Percentiles rank a stretch among this genome's conserved stretches.
phyloP scores from a whole-genome alignment of 2,329 filamentous ascomycete species.

The Phialophora chinensis region DNA sequence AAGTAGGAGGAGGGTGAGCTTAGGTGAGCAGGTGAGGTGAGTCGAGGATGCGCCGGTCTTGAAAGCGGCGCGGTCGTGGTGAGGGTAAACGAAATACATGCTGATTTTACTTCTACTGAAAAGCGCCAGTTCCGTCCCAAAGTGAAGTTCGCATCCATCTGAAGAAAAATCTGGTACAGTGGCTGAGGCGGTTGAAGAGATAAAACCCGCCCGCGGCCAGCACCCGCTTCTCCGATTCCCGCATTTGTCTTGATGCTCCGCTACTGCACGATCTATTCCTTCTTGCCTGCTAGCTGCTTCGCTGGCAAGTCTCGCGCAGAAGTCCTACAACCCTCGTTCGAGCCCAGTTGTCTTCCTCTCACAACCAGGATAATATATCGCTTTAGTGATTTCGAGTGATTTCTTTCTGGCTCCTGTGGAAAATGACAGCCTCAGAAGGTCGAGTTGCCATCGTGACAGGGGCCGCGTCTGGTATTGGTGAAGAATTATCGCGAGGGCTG shows the following conservation, averaged over 20 bases:
- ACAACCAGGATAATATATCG: background rate
- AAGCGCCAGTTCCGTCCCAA: no score
- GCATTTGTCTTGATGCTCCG: background rate
- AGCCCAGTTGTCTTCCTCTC: background rate
- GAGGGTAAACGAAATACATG: no score
- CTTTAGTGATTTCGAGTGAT: background rate
- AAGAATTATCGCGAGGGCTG: constrained; percentile 50
- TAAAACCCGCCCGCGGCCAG: background rate
- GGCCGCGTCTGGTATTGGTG: constrained; percentile 54
- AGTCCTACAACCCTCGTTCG: background rate
- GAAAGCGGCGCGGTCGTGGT: no score
- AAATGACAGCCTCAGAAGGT: constrained; percentile 2
- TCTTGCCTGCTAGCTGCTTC: constrained; percentile 4
- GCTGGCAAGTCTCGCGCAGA: background rate
- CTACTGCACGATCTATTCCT: constrained; percentile 6
- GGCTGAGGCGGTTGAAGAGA: background rate
- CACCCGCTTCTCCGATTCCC: background rate
- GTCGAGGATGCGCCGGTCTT: no score
- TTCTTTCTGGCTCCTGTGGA: background rate
- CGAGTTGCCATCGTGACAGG: constrained; percentile 8
- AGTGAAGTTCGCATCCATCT: background rate
- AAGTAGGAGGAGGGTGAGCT: no score
- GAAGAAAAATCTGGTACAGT: background rate
- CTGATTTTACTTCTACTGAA: no score
- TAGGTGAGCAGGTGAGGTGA: no score